Base-by-base conservation (phyloP, 345 rosid genomes). In the Erysimum cheiranthoides region DNA sequence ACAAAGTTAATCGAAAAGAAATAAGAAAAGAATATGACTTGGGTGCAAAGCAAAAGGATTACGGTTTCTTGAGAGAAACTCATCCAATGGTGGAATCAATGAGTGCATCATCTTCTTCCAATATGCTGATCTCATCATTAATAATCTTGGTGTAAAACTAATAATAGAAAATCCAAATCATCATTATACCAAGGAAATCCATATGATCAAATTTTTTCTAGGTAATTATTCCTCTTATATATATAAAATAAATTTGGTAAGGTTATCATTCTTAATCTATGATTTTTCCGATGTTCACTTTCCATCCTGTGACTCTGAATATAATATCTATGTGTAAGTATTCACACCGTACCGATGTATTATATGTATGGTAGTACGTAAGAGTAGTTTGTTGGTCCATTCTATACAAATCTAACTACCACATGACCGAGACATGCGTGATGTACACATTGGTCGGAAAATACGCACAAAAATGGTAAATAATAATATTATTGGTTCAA, bases 31-130 rank as follows among this genome's bases (percentile, higher is more conserved):
- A 34, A 53, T 38, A 47, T 54, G 72, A 18, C 76, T 77, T 77
- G 76, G 46, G 36, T 56, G 52, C 72, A 71, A 77, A 77, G 80
- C 80, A 70, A 77, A 61, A 66, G 58, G 80, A 64, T 77, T 77
- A 71, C 76, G 80, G 76, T 70, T 63, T 56, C 80, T 77, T 77
- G 38, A 71, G 76, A 71, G 54, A 64, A 77, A 71, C 80, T 77
- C 80, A 64, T 77, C 71, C 61, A 70, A 43, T 63, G 71, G 80
- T 77, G 71, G 75, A 77, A 62, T 56, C 71, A 77, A 70, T 77
- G 80, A 77, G 76, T 77, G 40, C 80, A 63, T 54, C 74, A 67
- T 17, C 71, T 73, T 73, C 65, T 47, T 58, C 32, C 66, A 66
- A 57, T 57, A 71, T 64, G 54, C 58, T 76, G 60, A 10, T 64